A percentile compares a stretch with the other conserved stretches of the same genome.
phyloP scores from a whole-genome alignment of 108 stramenopile genomes.

The Ochromonas danica region DNA sequence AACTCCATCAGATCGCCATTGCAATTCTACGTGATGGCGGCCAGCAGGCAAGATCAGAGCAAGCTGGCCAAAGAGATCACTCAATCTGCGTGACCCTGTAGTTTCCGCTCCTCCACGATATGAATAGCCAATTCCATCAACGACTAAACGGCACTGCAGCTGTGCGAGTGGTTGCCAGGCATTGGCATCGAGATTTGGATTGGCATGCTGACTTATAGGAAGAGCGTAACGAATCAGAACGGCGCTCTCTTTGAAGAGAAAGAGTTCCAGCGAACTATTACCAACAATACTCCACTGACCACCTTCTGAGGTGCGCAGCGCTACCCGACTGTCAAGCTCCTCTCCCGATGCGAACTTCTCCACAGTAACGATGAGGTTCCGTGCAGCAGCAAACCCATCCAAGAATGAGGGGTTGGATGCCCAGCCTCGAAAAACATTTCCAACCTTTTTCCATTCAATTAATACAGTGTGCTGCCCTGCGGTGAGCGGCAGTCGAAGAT shows the following conservation, averaged over 20 bases:
- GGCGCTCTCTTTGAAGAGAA: slow-evolving; percentile 39
- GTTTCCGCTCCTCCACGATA: slow-evolving; percentile 28
- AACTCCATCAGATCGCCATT: slow-evolving; percentile 52
- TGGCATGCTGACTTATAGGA: slow-evolving; percentile 56
- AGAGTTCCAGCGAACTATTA: slow-evolving; percentile 37
- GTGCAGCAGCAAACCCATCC: slow-evolving; percentile 50
- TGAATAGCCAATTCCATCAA: slow-evolving; percentile 52
- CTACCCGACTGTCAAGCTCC: background rate
- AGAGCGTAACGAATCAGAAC: slow-evolving; percentile 50
- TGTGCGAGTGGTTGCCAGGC: slow-evolving; percentile 51
- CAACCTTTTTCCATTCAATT: slow-evolving; percentile 51
- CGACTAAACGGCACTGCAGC: slow-evolving; percentile 43
- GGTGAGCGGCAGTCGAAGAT: slow-evolving; percentile 33
- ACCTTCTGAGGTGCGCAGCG: slow-evolving; percentile 37
- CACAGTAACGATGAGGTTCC: slow-evolving; percentile 44
- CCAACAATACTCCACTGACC: slow-evolving; percentile 47
- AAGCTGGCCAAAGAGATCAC: slow-evolving; percentile 47
- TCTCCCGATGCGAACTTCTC: background rate
- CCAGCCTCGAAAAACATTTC: slow-evolving; percentile 46
- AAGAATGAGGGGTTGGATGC: slow-evolving; percentile 47
- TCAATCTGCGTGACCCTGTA: slow-evolving; percentile 30
- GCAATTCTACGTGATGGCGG: slow-evolving; percentile 53
- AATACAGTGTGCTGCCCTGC: slow-evolving; percentile 45
- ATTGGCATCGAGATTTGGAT: slow-evolving; percentile 56
- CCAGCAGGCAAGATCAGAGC: slow-evolving; percentile 53